A percentile compares a stretch with the other conserved stretches of the same genome.
Conservation (phyloP, 345 rosid species). For the Mercurialis annua region DNA sequence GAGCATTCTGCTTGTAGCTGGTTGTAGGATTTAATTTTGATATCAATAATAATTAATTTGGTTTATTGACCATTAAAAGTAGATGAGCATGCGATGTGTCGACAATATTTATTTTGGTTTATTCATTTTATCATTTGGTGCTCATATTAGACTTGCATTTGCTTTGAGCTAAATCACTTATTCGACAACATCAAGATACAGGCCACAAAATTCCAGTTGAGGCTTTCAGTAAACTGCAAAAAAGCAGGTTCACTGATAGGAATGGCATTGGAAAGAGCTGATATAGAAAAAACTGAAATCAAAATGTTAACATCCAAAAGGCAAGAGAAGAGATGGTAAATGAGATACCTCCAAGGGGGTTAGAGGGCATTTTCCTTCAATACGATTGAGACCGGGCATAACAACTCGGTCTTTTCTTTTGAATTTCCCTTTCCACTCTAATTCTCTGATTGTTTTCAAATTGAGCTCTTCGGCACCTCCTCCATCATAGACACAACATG, state of each 20-base stretch:
- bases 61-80: not conserved
- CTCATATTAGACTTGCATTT: not conserved
- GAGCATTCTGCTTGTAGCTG: not conserved
- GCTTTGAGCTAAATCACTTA: not conserved
- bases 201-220: not conserved
- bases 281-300: not conserved
- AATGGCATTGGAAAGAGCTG: not conserved
- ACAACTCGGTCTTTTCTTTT: conserved; percentile 64
- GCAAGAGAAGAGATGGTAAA: conserved; percentile 1
- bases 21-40: no score
- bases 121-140: no score
- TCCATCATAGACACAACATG: conserved; percentile 86
- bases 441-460: conserved; percentile 66
- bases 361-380: conserved; percentile 88
- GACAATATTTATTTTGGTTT: no score
- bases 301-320: conserved; percentile 11
- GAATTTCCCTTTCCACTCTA: conserved; percentile 80
- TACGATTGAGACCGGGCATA: conserved; percentile 67
- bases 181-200: not conserved
- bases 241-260: not conserved
- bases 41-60: conserved; percentile 5
- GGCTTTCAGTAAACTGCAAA: not conserved
- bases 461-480: conserved; percentile 67
- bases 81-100: no score
- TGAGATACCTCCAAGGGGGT: conserved; percentile 84